Base-by-base conservation (phyloP, 805 yeast genomes). In the Spencermartinsiella europaea region DNA sequence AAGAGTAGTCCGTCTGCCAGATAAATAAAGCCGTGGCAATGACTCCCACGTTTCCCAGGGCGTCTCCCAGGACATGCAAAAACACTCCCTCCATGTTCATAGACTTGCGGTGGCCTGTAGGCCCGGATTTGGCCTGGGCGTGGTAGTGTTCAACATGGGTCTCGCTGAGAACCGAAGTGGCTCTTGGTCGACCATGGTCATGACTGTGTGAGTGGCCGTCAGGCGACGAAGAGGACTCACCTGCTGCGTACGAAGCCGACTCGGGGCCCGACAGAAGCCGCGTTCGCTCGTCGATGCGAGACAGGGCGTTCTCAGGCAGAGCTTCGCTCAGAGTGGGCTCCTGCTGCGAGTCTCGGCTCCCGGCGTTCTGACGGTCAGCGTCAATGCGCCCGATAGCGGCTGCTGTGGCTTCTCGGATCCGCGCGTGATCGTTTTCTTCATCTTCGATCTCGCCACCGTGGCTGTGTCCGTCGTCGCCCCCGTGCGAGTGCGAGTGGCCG, bases 61-160 rank as follows among this genome's bases (percentile, higher is more conserved):
- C 98, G 66, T 91, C 99, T 38, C 98, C 98, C 56, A 93, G 52
- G 10, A 93, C 99, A 62, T 91, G 99, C 60, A 91, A 72, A 62
- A 87, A 93, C 2, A 91, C 97, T 53, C 99, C 99, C 59, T 87
- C 90, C 97, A 91, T 91, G 67, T 93, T 91, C 71, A 91, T 71
- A n/a, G 96, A 85, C 61, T 76, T 79, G 27, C 66, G 57, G 50
- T 71, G 36, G 44, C 63, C 60, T 52, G 50, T 15, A 49, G 52
- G 17, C 33, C 43, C 27, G 20, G 36, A 25, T 33, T 52, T 54
- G 33, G 64, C 52, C 44, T 59, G 54, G 38, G 62, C 51, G 55
- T 64, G 68, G 50, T 51, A 54, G 48, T 67, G 69, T 38, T 55
- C 56, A 8, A 44, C 49, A 37, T 62, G 64, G 34, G 52, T 54